Base-by-base conservation (phyloP, 768 basidiomycete species). In the Macrolepiota albuminosa region DNA sequence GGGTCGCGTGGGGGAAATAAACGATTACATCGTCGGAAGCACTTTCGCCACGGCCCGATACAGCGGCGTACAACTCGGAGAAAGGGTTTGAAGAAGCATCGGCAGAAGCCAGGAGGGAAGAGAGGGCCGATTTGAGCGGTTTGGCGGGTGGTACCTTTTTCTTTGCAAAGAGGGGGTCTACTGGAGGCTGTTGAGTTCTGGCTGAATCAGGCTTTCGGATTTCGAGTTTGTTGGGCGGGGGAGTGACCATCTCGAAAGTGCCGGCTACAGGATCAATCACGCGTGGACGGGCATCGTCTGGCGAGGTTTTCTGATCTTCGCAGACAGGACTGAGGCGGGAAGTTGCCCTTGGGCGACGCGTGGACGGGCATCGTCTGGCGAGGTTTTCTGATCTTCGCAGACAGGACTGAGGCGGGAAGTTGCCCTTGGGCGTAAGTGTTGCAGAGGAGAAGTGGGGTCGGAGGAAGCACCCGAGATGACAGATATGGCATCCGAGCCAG, bases 1-100 rank as follows among this genome's bases (percentile, higher is more conserved):
- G 76, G 6, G 69, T 74, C 16, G 90, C 90, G 62, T 88, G 85
- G 0, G 95, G 95, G 75, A 96, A 98, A 73, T 86, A 97, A 1
- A 98, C 80, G 47, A 82, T 81, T 43, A 96, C 84, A 33, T 78
- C 80, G 49, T 85, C 77, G 0, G 84, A 81, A 4, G 85, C 83
- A 6, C 83, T 71, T 59, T 86, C 83, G 4, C 85, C 84, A 3
- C 91, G 86, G 0, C 93, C 91, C 0, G 91, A 88, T 29, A 95
- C 90, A 6, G 89, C 84, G 8, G 88, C 88, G 69, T 98, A 98
- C 33, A 91, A 73, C 66, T 95, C 88, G 6, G 88, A 80, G 71
- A 95, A 97, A 1, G 96, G 95, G 70, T 96, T 97, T 10, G 88
- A 80, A 14, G 83, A 78, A 42, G 81, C 76, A 8, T 80, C 80